Base-by-base conservation (phyloP, 2,329 filamentous ascomycete genomes). In the Dactylonectria macrodidyma region DNA sequence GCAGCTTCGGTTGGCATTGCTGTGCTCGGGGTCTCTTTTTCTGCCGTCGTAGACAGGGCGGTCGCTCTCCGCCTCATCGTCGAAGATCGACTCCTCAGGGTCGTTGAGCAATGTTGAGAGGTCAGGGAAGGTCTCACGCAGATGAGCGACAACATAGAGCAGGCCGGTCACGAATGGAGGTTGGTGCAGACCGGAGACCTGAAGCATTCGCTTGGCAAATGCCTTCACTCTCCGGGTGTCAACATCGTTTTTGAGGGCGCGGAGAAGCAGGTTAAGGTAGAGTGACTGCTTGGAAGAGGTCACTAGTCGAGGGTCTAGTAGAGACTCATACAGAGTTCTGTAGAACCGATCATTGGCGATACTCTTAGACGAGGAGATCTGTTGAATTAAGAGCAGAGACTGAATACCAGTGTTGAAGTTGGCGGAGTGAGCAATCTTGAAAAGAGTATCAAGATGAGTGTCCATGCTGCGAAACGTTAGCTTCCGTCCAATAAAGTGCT, bases 341-440 rank as follows among this genome's bases (percentile, higher is more conserved):
- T 98, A 99, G 84, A 97, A 99, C 68, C 96, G 90, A 77, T 99
- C 96, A 12, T 92, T 91, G 5, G 92, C 92, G 61, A 95, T 86
- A 75, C 95, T 92, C 78, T 96, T 94, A 3, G 91, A 89, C 1
- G 91, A 86, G 1, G 95, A 93, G 33, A 99, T 88, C 80, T 98
- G 96, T 79, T 98, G 96, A 72, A 99, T 97, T 55, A 99, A 86
- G 83, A 97, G 92, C 71, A 99, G 88, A 38, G 96, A 95, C 81
- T 99, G 96, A 44, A 99, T 94, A 78, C 95, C 96, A 1, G 96
- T 99, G 83, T 98, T 99, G 88, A 99, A 98, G 81, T 99, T 99
- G 64, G 95, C 94, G 1, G 95, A 98, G 82, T 99, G 96, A 0
- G 96, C 97, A 76, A 99, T 96, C 75, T 91, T 92, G 87, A 98